These are phyloP conservation scores for Aristolochia fimbriata DNA, from an alignment of 164 flowering plant species.

Conservation along the genomic window DNA sequence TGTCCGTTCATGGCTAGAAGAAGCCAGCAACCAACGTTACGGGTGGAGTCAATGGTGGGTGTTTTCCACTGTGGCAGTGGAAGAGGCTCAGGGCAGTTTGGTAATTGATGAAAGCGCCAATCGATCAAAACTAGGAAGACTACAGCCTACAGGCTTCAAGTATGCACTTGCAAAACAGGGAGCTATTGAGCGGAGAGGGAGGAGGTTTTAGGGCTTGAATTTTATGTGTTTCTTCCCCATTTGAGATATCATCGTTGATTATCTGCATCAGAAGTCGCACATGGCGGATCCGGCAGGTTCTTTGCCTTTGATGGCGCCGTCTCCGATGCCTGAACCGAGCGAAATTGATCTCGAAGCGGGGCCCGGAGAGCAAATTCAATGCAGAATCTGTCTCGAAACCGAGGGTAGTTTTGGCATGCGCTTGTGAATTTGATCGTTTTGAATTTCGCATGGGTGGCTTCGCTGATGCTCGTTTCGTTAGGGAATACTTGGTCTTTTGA, in stretches of 20 bases:
- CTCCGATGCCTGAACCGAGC: slow-evolving; percentile 6
- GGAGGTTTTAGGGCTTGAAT: too few relatives aligned
- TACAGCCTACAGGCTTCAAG: too few relatives aligned
- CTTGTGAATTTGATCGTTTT: neutral
- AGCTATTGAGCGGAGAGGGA: too few relatives aligned
- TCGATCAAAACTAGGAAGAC: too few relatives aligned
- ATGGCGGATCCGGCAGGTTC: slow-evolving; percentile 49
- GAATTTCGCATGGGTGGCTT: too few relatives aligned
- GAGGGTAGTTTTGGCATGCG: slow-evolving; percentile 42
- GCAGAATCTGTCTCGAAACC: slow-evolving; percentile 93
- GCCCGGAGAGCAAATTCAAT: slow-evolving; percentile 87
- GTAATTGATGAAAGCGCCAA: too few relatives aligned
- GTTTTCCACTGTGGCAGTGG: too few relatives aligned
- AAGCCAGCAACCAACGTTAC: too few relatives aligned
- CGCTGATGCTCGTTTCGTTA: neutral
- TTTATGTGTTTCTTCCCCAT: neutral
- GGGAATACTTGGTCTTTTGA: neutral
- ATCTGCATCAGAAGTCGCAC: neutral
- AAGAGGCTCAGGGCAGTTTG: too few relatives aligned
- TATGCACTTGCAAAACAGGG: too few relatives aligned
- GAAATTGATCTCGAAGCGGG: slow-evolving; percentile 94
- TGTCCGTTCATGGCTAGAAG: too few relatives aligned
- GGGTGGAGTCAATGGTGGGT: too few relatives aligned
- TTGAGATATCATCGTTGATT: neutral
- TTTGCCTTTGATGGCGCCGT: slow-evolving; percentile 5